phyloP scores from a whole-genome alignment of 1,284 basidiomycete species.

The Cutaneotrichosporon sp. region DNA sequence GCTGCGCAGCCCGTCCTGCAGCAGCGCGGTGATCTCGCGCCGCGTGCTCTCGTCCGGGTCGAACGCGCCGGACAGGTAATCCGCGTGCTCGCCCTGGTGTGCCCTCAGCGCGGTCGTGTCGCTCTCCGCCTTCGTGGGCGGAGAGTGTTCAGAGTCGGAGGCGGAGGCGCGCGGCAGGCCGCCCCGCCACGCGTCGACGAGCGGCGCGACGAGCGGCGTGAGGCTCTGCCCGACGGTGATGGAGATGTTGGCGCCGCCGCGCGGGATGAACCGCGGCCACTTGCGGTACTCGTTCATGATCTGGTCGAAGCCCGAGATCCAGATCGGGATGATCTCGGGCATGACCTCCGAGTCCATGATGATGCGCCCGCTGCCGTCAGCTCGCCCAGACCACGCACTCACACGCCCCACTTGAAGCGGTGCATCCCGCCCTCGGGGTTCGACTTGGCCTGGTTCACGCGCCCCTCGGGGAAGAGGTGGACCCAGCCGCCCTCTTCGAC shows the following conservation, averaged over 20 bases:
- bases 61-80: not conserved
- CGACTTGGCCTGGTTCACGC: conserved; percentile 72
- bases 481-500: conserved; percentile 84
- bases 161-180: not conserved
- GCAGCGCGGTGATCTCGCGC: conserved; percentile 96
- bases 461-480: conserved; percentile 93
- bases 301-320: conserved; percentile 85
- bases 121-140: not conserved
- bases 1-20: conserved; percentile 55
- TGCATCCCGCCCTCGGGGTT: conserved; percentile 63
- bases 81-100: not conserved
- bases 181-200: conserved; percentile 42
- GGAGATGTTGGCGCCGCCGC: conserved; percentile 43
- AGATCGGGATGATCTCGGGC: conserved; percentile 90
- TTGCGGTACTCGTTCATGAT: conserved; percentile 82
- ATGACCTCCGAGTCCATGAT: conserved; percentile 72
- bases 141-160: not conserved
- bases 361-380: conserved; percentile 67
- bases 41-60: conserved; percentile 7
- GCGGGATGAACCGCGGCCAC: conserved; percentile 43
- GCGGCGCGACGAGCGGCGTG: conserved; percentile 41
- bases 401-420: conserved; percentile 97
- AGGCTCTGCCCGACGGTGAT: conserved; percentile 50
- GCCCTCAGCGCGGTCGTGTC: not conserved
- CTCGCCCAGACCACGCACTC: conserved; percentile 52